A percentile compares a stretch with the other conserved stretches of the same genome.
These are phyloP conservation scores for Backusella sp. DNA, from an alignment of 192 early-diverging fungal genomes.

Conservation along the genomic window DNA sequence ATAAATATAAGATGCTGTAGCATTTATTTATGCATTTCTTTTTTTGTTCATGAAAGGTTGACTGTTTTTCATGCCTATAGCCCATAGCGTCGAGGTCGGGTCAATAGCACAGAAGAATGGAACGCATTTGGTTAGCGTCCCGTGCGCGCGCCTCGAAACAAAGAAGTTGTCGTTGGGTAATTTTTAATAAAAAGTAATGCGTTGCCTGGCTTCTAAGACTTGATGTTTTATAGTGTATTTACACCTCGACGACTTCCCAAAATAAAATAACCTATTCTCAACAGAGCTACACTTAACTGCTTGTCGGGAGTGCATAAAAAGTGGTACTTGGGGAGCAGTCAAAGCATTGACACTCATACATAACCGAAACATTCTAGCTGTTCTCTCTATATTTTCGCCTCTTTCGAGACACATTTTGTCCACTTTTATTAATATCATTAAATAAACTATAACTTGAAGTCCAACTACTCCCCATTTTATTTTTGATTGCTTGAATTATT, in stretches of 20 bases:
- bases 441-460: too few relatives aligned
- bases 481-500: too few relatives aligned
- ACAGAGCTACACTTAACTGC: too few relatives aligned
- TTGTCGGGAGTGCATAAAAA: too few relatives aligned
- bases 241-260: neutral
- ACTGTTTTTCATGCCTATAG: neutral
- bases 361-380: too few relatives aligned
- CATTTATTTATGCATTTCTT: neutral
- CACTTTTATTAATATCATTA: too few relatives aligned
- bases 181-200: neutral
- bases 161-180: neutral
- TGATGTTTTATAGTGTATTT: neutral
- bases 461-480: too few relatives aligned
- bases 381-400: too few relatives aligned
- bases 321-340: too few relatives aligned
- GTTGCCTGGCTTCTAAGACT: neutral
- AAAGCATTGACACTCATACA: too few relatives aligned
- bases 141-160: too few relatives aligned
- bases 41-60: neutral
- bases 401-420: too few relatives aligned
- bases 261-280: neutral
- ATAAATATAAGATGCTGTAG: neutral
- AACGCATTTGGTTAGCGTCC: neutral
- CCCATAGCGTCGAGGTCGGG: neutral
- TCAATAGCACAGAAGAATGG: neutral